phyloP scores from a whole-genome alignment of 2,329 filamentous ascomycete genomes.

The Parastagonospora avenae region DNA sequence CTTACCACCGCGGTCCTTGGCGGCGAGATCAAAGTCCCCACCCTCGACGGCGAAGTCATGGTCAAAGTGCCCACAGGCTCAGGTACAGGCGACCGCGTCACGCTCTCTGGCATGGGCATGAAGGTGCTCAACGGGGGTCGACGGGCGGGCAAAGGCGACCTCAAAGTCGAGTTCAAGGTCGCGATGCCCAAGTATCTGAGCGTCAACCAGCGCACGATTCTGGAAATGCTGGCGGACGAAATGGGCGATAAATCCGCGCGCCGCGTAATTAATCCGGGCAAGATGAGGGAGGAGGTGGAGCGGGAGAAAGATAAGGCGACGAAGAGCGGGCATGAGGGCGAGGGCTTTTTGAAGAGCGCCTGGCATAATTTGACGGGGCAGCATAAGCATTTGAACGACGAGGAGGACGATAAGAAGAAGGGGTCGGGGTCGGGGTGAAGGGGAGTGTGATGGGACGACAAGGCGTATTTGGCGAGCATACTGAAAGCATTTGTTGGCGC shows the following conservation, averaged over 20 bases:
- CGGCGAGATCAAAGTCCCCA: constrained; percentile 87
- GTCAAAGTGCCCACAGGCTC: constrained; percentile 92
- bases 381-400: constrained; percentile 40
- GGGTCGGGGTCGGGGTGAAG: constrained; percentile 40
- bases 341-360: constrained; percentile 89
- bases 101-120: constrained; percentile 91
- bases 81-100: constrained; percentile 89
- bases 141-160: constrained; percentile 74
- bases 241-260: constrained; percentile 91
- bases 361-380: constrained; percentile 94
- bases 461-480: constrained; percentile 23
- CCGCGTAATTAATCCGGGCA: constrained; percentile 82
- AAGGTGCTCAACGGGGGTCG: constrained; percentile 67
- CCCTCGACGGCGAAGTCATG: constrained; percentile 86
- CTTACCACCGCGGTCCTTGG: constrained; percentile 92
- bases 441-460: constrained; percentile 9
- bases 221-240: constrained; percentile 96
- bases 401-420: constrained; percentile 33
- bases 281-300: constrained; percentile 45
- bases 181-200: constrained; percentile 93
- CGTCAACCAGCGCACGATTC: constrained; percentile 86
- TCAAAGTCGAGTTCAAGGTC: constrained; percentile 94
- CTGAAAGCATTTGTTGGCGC: constrained; percentile 39
- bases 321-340: constrained; percentile 66
- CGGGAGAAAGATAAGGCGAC: constrained; percentile 17